A percentile compares a stretch with the other conserved stretches of the same genome.
phyloP scores from a whole-genome alignment of 2,329 filamentous ascomycete genomes.

The Teratosphaeriaceae sp. region DNA sequence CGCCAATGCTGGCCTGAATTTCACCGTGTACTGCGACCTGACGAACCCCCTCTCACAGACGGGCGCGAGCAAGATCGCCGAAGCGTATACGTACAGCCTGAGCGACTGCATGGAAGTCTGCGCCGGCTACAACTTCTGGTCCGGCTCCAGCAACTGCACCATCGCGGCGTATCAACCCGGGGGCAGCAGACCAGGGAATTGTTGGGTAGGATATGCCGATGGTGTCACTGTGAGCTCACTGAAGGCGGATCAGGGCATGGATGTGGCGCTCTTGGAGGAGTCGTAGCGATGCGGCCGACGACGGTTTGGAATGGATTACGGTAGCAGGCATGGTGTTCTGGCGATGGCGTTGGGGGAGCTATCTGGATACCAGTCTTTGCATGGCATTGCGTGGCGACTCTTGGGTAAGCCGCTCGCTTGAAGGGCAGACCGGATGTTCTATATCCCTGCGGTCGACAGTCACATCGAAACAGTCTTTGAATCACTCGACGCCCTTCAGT shows the following conservation, averaged over 20 bases:
- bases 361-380: not conserved
- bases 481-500: too few relatives aligned
- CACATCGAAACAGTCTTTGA: too few relatives aligned
- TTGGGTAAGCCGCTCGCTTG: too few relatives aligned
- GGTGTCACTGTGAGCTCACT: conserved; percentile 10
- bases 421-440: too few relatives aligned
- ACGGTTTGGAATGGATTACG: not conserved
- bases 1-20: conserved; percentile 18
- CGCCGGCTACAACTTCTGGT: conserved; percentile 25
- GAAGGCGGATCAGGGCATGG: conserved; percentile 12
- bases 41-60: conserved; percentile 19
- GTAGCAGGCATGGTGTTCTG: conserved; percentile 5
- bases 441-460: too few relatives aligned
- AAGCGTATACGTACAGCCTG: conserved; percentile 31
- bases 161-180: conserved; percentile 26
- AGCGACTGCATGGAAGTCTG: conserved; percentile 31
- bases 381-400: not conserved
- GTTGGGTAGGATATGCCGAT: conserved; percentile 24
- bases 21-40: conserved; percentile 29
- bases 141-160: conserved; percentile 21
- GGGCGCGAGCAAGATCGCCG: conserved; percentile 16
- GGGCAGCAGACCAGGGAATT: conserved; percentile 24
- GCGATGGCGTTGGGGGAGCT: not conserved
- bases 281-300: not conserved
- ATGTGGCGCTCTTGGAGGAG: conserved; percentile 17